Evolutionary conservation across 2,329 filamentous ascomycete species (phyloP).

Genomic region (Beauveria brongniartii): DNA sequence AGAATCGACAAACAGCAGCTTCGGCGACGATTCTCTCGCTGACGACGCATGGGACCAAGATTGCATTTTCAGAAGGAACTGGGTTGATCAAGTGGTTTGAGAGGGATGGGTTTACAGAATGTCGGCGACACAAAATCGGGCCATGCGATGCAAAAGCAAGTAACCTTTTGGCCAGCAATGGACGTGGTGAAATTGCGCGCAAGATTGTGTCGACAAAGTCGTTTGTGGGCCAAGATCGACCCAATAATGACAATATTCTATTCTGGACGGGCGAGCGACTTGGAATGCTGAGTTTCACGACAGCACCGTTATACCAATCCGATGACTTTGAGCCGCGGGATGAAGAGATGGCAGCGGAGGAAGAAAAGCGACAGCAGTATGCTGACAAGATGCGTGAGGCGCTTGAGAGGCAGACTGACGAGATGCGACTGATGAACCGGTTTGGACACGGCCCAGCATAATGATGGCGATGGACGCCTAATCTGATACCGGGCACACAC

Average conservation of each 20-base stretch:
- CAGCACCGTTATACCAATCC: slow-evolving; percentile 37
- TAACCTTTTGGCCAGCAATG: slow-evolving; percentile 43
- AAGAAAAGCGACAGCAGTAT: slow-evolving; percentile 53
- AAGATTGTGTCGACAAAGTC: slow-evolving; percentile 63
- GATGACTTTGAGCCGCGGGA: slow-evolving; percentile 43
- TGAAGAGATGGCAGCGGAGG: slow-evolving; percentile 39
- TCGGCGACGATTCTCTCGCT: slow-evolving; percentile 75
- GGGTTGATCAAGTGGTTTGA: slow-evolving; percentile 88
- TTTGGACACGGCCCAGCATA: slow-evolving; percentile 27
- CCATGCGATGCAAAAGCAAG: slow-evolving; percentile 41
- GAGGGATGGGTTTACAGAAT: slow-evolving; percentile 63
- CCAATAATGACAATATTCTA: slow-evolving; percentile 60
- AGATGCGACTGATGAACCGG: slow-evolving; percentile 62
- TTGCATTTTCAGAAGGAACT: slow-evolving; percentile 77
- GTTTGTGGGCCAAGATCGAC: slow-evolving; percentile 20
- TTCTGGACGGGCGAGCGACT: slow-evolving; percentile 85
- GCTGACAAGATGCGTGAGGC: slow-evolving; percentile 65
- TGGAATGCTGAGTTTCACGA: slow-evolving; percentile 61
- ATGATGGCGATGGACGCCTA: background rate
- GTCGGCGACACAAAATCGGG: slow-evolving; percentile 46
- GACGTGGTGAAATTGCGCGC: slow-evolving; percentile 64
- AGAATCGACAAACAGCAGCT: slow-evolving; percentile 78
- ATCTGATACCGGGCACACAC: background rate
- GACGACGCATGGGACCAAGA: slow-evolving; percentile 68
- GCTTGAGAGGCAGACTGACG: slow-evolving; percentile 69